These are phyloP conservation scores for Tetrahymena malaccensis DNA, from an alignment of 73 alveolate genomes.

Conservation along the genomic window DNA sequence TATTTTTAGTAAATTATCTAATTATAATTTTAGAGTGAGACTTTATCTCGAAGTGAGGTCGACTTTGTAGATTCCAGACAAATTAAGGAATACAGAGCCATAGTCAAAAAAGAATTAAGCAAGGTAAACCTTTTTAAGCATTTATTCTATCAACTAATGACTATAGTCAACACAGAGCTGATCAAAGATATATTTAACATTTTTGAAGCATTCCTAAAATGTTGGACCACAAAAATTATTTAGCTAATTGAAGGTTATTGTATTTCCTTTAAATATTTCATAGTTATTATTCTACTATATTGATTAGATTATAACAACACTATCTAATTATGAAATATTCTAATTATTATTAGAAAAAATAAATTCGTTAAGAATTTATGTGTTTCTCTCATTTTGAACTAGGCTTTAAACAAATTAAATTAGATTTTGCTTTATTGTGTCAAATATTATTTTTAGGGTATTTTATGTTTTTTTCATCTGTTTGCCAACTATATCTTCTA, in stretches of 20 bases:
- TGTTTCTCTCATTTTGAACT: neutral
- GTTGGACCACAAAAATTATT: neutral
- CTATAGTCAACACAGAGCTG: neutral
- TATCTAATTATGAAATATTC: no score
- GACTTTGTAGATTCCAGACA: neutral
- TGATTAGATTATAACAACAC: neutral
- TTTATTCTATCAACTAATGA: neutral
- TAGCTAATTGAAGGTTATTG: neutral
- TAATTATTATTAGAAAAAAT: no score
- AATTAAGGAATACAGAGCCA: neutral
- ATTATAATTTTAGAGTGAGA: neutral
- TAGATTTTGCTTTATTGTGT: neutral
- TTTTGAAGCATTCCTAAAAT: neutral
- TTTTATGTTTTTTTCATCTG: neutral
- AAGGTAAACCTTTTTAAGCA: neutral
- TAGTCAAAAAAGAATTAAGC: neutral
- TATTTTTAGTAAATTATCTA: neutral
- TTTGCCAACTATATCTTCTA: neutral
- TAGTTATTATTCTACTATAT: neutral
- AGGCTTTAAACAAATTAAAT: no score
- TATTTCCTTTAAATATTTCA: neutral
- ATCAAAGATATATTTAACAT: neutral
- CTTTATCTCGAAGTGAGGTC: neutral
- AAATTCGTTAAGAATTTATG: neutral
- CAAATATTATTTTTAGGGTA: neutral